phyloP scores from a whole-genome alignment of 2,329 filamentous ascomycete genomes.

The Pyrenophora seminiperda region DNA sequence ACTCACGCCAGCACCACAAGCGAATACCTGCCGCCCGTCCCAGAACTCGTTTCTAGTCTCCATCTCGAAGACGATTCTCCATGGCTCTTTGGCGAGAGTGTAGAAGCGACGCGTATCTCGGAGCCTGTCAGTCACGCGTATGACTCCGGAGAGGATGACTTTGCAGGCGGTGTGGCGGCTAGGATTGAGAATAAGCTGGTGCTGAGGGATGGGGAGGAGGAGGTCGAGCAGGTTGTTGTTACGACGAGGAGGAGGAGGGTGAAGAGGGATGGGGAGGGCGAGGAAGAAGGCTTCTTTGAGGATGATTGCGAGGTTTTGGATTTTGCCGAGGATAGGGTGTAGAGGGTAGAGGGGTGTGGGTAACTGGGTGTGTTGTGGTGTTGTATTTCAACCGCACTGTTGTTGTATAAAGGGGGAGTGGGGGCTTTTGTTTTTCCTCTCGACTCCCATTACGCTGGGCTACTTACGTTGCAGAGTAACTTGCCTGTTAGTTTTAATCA shows the following conservation, averaged over 20 bases:
- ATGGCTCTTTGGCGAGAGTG: constrained; percentile 61
- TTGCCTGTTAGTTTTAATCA: too few relatives aligned
- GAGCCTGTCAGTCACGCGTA: constrained; percentile 46
- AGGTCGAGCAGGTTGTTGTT: constrained; percentile 78
- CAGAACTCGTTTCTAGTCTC: constrained; percentile 33
- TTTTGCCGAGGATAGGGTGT: constrained; percentile 69
- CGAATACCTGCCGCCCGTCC: constrained; percentile 28
- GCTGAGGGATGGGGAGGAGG: constrained; percentile 59
- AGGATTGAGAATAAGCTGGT: constrained; percentile 50
- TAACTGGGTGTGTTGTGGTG: too few relatives aligned
- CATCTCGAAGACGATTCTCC: constrained; percentile 44
- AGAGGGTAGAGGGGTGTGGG: too few relatives aligned
- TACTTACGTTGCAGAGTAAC: too few relatives aligned
- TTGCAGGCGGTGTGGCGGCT: constrained; percentile 58
- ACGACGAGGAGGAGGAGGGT: constrained; percentile 73
- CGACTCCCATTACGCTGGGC: too few relatives aligned
- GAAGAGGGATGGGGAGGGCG: constrained; percentile 59
- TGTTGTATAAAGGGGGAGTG: too few relatives aligned
- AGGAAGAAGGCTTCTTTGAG: constrained; percentile 79
- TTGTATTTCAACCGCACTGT: too few relatives aligned
- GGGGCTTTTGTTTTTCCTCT: too few relatives aligned
- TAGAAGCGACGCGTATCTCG: constrained; percentile 55
- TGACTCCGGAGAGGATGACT: constrained; percentile 44
- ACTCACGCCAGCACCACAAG: constrained; percentile 29
- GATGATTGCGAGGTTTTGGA: constrained; percentile 91